Base-by-base conservation (phyloP, 495 filamentous ascomycete species). In the Wilcoxina mikolae region DNA sequence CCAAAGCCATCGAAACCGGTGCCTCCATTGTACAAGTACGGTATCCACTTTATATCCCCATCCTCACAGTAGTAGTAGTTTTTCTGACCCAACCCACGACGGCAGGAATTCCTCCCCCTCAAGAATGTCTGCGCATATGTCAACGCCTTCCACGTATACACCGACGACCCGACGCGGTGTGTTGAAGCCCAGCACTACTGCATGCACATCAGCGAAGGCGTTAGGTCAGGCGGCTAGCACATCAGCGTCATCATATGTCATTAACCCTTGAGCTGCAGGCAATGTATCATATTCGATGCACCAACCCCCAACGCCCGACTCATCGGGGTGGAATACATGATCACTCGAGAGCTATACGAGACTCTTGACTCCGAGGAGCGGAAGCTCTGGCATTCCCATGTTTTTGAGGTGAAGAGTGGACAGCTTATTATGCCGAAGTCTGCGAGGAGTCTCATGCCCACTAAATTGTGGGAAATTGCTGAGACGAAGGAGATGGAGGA, bases 301-400 rank as follows among this genome's bases (percentile, higher is more conserved):
- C 70, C 78, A 0, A 68, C 69, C 0, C 69, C 75, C 17, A 78
- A 79, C 43, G 86, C 87, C 7, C 74, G 82, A 2, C 72, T 94
- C 11, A 81, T 94, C 56, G 87, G 88, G 33, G 73, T 95, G 58
- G 90, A 95, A 68, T 95, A 95, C 73, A 91, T 95, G 87, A 83
- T 95, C 62, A 78, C 79, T 2, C 78, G 79, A 0, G 68, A 70
- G 2, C 71, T 94, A 1, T 94, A 79, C 71, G 68, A 71, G 9
- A 80, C 76, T 0, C 78, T 95, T 0, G 71, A 76, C 4, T 3
- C 64, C 0, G 73, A 77, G 9, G 89, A 95, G 68, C 76, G 80
- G 11, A 73, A 75, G 54, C 75, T 86, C 17, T 93, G 85, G 84
- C 85, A 90, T 67, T 76, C 73, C 24, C 85, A 91, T 64, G 84